A percentile compares a stretch with the other conserved stretches of the same genome.
Evolutionary conservation across 2,329 filamentous ascomycete species (phyloP).

Genomic region (Cladosporium sp.): DNA sequence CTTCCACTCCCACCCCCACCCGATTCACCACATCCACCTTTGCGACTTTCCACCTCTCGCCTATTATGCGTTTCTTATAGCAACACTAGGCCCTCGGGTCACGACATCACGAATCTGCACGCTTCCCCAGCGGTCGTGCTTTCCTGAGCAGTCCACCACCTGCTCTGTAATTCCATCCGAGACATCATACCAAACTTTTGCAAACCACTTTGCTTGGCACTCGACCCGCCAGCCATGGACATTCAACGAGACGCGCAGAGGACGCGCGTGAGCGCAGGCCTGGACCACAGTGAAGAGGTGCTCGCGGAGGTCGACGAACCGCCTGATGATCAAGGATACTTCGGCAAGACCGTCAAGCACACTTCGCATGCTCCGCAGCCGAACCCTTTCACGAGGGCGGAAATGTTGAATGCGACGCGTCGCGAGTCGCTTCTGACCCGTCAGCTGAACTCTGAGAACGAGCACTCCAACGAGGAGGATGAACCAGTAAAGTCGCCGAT

Average conservation of each 20-base stretch:
- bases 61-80: slow-evolving; percentile 13
- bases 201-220: neutral
- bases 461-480: slow-evolving; percentile 36
- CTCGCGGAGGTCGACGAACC: slow-evolving; percentile 80
- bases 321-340: slow-evolving; percentile 53
- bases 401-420: slow-evolving; percentile 45
- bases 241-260: slow-evolving; percentile 13
- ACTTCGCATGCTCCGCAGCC: slow-evolving; percentile 10
- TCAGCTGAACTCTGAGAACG: slow-evolving; percentile 59
- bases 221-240: slow-evolving; percentile 10
- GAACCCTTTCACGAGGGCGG: slow-evolving; percentile 42
- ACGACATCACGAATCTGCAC: slow-evolving; percentile 8
- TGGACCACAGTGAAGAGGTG: slow-evolving; percentile 51
- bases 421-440: slow-evolving; percentile 81
- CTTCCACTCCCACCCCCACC: neutral
- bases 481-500: slow-evolving; percentile 20
- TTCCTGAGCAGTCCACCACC: neutral
- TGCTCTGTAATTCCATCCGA: neutral
- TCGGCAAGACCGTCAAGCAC: slow-evolving; percentile 21
- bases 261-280: slow-evolving; percentile 14
- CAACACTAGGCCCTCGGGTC: slow-evolving; percentile 15
- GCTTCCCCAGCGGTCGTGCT: slow-evolving; percentile 2
- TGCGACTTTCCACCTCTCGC: slow-evolving; percentile 1
- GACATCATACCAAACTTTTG: neutral
- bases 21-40: slow-evolving; percentile 1